phyloP scores from a whole-genome alignment of 2,329 filamentous ascomycete genomes.

The Aspergillus aculeatus region DNA sequence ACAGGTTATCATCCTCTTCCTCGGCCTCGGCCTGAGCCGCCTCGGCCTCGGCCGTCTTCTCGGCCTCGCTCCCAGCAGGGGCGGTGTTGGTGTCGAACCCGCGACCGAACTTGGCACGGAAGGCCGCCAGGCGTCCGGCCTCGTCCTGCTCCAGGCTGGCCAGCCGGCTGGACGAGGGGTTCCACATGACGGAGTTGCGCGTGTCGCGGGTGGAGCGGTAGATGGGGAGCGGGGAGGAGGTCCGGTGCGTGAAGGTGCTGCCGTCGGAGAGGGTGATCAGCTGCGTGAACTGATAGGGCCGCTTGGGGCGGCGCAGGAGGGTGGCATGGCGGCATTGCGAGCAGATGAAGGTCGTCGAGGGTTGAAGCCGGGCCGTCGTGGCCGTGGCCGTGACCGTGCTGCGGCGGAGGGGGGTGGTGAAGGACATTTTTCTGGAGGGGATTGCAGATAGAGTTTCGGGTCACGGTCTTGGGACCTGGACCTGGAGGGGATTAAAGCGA shows the following conservation, averaged over 20 bases:
- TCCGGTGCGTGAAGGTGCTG: constrained; percentile 64
- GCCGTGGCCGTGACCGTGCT: constrained; percentile 33
- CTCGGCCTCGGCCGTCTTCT: constrained; percentile 32
- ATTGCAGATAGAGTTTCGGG: too few relatives aligned
- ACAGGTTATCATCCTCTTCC: constrained; percentile 53
- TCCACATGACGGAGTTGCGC: constrained; percentile 87
- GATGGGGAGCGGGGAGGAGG: constrained; percentile 53
- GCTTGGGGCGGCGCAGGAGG: constrained; percentile 80
- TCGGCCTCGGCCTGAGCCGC: constrained; percentile 42
- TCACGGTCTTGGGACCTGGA: too few relatives aligned
- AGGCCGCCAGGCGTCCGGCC: constrained; percentile 82
- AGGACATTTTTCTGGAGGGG: constrained; percentile 28
- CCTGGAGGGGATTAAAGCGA: not conserved
- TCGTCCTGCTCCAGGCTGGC: constrained; percentile 92
- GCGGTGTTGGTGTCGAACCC: constrained; percentile 66
- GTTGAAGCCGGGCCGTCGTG: constrained; percentile 22
- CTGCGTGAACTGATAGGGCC: constrained; percentile 97
- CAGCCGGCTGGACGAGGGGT: constrained; percentile 76
- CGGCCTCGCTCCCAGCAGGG: constrained; percentile 6
- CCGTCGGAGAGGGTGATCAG: constrained; percentile 90
- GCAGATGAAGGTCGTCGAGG: constrained; percentile 45
- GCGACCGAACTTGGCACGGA: constrained; percentile 78
- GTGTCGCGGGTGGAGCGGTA: constrained; percentile 74
- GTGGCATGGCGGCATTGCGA: constrained; percentile 76
- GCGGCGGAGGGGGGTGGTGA: constrained; percentile 39